phyloP scores from a whole-genome alignment of 768 basidiomycete genomes.

The Amyloporia xantha region DNA sequence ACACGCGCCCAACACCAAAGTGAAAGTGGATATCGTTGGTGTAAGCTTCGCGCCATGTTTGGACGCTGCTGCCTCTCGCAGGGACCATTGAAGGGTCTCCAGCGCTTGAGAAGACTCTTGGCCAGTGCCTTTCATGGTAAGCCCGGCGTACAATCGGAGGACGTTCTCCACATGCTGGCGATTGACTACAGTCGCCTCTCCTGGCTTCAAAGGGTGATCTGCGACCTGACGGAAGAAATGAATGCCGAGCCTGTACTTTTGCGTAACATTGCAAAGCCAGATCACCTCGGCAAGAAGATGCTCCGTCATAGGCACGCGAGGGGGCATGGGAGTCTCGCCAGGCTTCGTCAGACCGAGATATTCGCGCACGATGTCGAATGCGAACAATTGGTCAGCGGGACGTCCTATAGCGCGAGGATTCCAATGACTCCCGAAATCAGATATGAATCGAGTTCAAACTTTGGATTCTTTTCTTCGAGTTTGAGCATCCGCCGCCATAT shows the following conservation, averaged over 20 bases:
- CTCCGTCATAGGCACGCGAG: constrained; percentile 35
- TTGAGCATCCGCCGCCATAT: constrained; percentile 66
- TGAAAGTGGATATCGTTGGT: constrained; percentile 50
- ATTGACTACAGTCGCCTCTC: too few relatives aligned
- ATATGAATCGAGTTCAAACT: constrained; percentile 47
- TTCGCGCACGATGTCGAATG: constrained; percentile 54
- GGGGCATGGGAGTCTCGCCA: constrained; percentile 31
- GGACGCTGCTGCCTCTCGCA: constrained; percentile 41
- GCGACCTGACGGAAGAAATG: constrained; percentile 58
- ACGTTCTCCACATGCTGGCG: constrained; percentile 52
- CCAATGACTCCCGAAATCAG: constrained; percentile 46
- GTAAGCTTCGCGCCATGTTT: constrained; percentile 17
- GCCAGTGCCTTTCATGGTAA: constrained; percentile 34
- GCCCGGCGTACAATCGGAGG: constrained; percentile 42
- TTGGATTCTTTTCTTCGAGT: constrained; percentile 36
- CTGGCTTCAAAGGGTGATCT: constrained; percentile 30
- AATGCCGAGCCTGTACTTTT: constrained; percentile 40
- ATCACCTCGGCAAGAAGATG: constrained; percentile 51
- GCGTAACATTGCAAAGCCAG: constrained; percentile 44
- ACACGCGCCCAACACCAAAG: constrained; percentile 57
- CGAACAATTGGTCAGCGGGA: constrained; percentile 55
- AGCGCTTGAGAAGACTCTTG: constrained; percentile 44
- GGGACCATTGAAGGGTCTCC: constrained; percentile 62
- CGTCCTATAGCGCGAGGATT: constrained; percentile 51
- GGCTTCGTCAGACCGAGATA: constrained; percentile 55